Evolutionary conservation across 306 rosid genomes (phyloP).

Genomic region (Castanea mollissima): DNA sequence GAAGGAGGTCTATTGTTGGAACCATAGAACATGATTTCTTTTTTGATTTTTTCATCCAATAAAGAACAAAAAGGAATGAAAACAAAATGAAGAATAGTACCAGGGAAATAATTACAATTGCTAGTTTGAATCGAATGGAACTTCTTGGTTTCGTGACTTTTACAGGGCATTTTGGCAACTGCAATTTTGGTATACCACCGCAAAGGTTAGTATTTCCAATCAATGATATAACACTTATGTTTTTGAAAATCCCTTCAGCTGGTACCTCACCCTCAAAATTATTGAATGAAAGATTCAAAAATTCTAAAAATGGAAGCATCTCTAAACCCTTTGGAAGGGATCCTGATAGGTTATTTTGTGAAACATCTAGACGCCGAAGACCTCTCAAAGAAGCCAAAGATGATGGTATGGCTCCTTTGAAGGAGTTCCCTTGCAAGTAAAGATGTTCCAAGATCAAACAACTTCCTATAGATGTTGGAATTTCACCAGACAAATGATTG

Average conservation of each 20-base stretch:
- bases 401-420: constrained; percentile 34
- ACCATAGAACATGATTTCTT: background rate
- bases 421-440: constrained; percentile 20
- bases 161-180: constrained; percentile 1
- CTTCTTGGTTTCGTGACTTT: constrained; percentile 11
- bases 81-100: constrained; percentile 6
- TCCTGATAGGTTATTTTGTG: constrained; percentile 29
- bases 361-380: constrained; percentile 30
- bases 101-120: background rate
- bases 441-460: constrained; percentile 31
- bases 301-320: background rate
- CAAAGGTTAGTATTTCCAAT: constrained; percentile 17
- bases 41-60: constrained; percentile 4
- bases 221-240: constrained; percentile 13
- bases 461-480: constrained; percentile 27
- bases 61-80: background rate
- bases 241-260: constrained; percentile 28
- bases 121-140: constrained; percentile 1
- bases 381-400: constrained; percentile 32
- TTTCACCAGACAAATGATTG: constrained; percentile 24
- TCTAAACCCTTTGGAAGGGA: constrained; percentile 26
- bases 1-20: constrained; percentile 1
- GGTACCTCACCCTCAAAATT: constrained; percentile 46
- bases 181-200: background rate
- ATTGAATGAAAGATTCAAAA: constrained; percentile 44